Evolutionary conservation across 306 rosid genomes (phyloP), one percentile per base, ranked within the genome.

Genomic region (Rubus idaeus): DNA sequence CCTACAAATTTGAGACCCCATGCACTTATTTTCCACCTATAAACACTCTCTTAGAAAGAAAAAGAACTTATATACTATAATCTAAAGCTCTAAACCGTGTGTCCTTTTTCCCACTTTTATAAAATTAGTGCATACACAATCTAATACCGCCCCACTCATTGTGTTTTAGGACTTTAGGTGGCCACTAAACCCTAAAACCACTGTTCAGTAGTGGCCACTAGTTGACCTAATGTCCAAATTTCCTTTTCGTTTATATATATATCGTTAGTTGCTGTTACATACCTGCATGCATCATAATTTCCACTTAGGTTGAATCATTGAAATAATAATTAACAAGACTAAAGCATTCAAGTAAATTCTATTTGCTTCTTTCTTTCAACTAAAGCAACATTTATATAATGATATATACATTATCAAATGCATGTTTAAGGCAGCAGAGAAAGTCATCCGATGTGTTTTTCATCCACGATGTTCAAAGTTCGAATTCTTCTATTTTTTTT

Each of bases 121-220:
- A 30, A 35, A 8, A 35, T 35, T 18, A 41, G 70, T 65, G 45
- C 64, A 6, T 7, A 50, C 44, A 69, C 52, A 64, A 76, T 74
- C 37, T 70, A 3, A 60, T 73, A 56, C 91, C 93, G 87, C 81
- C 88, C 93, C 88, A 85, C 84, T 80, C n/a, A 65, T 65, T 42
- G 13, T 65, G 49, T 16, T 40, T n/a, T n/a, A n/a, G n/a, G n/a
- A n/a, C n/a, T n/a, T n/a, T 40, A 65, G 39, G 49, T 39, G 69
- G 69, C 46, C 30, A 12, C 49, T 65, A 65, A 65, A 65, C 70
- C 70, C 30, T 39, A 40, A 2, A 17, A 64, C 20, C 8, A 16
- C 9, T 64, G 3, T 18, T 17, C 46, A 39, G 70, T 65, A 40
- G 70, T 65, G 70, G 70, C 70, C 70, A 64, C 49, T 40, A 64